Percentiles rank a stretch among this genome's conserved stretches.
phyloP scores from a whole-genome alignment of 2,329 filamentous ascomycete species.

The Pseudogymnoascus verrucosus region DNA sequence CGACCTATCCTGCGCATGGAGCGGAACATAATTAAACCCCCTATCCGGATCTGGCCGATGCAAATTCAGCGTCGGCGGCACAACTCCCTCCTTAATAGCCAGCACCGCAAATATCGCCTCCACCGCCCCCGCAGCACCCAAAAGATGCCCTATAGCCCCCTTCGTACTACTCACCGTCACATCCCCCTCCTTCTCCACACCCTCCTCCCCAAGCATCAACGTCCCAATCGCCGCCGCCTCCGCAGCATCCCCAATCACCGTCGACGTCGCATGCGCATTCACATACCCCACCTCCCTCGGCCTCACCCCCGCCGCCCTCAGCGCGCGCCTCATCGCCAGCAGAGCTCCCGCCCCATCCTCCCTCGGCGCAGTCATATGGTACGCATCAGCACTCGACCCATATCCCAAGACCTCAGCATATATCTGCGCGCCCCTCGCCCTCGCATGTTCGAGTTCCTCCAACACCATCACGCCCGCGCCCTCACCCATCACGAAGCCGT shows the following conservation, averaged over 20 bases:
- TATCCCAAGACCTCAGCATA: slow-evolving; percentile 89
- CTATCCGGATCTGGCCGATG: slow-evolving; percentile 49
- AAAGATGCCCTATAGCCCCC: slow-evolving; percentile 81
- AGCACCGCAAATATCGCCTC: slow-evolving; percentile 82
- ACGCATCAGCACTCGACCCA: slow-evolving; percentile 80
- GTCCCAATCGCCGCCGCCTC: slow-evolving; percentile 77
- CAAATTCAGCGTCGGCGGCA: slow-evolving; percentile 86
- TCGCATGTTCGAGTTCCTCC: slow-evolving; percentile 86
- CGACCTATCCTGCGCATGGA: slow-evolving; percentile 57
- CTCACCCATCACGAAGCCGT: slow-evolving; percentile 88
- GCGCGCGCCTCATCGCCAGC: slow-evolving; percentile 75
- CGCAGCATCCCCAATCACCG: slow-evolving; percentile 73
- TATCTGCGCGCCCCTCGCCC: slow-evolving; percentile 65
- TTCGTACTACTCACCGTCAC: slow-evolving; percentile 91
- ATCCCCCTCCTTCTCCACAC: slow-evolving; percentile 49
- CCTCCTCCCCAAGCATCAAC: slow-evolving; percentile 67
- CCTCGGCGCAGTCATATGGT: slow-evolving; percentile 88
- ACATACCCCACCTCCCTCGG: slow-evolving; percentile 77
- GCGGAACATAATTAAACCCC: slow-evolving; percentile 77
- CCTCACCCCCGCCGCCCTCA: slow-evolving; percentile 61
- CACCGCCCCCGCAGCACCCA: slow-evolving; percentile 84
- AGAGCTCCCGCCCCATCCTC: slow-evolving; percentile 75
- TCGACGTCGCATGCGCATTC: slow-evolving; percentile 93
- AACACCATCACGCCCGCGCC: slow-evolving; percentile 82
- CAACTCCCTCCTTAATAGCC: slow-evolving; percentile 62